phyloP scores from a whole-genome alignment of 257 asterid species.

The Leonotis leonurus region DNA sequence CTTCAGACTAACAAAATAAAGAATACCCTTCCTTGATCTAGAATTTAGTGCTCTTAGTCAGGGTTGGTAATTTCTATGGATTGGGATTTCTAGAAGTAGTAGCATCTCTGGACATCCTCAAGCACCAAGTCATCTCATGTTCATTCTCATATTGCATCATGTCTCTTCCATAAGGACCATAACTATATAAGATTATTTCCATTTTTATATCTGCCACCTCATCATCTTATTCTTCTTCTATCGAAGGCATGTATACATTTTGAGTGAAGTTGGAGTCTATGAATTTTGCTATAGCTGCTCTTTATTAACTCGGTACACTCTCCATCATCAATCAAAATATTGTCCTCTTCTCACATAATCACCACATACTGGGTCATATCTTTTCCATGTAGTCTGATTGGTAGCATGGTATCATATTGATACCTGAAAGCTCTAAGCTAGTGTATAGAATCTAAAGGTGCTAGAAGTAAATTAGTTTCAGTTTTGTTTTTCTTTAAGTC shows the following conservation, averaged over 20 bases:
- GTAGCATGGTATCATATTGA: background rate
- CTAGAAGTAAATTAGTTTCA: background rate
- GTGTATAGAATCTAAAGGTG: background rate
- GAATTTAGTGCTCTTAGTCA: background rate
- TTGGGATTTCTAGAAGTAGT: background rate
- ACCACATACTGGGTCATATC: background rate
- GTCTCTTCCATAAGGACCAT: background rate
- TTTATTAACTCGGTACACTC: background rate
- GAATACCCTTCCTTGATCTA: background rate
- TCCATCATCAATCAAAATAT: background rate
- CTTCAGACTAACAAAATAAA: background rate
- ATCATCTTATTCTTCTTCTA: background rate
- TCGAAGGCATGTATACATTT: background rate
- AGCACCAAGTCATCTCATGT: background rate
- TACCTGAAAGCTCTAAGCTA: background rate
- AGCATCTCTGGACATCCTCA: background rate
- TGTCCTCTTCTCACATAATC: background rate
- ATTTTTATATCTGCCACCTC: background rate
- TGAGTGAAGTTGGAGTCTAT: background rate
- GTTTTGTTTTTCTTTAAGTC: background rate
- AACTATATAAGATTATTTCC: background rate
- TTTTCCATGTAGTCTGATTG: background rate
- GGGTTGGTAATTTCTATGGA: background rate
- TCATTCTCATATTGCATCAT: background rate
- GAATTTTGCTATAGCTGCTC: background rate